phyloP scores from a whole-genome alignment of 768 basidiomycete genomes.

The Chalciporus chontae region DNA sequence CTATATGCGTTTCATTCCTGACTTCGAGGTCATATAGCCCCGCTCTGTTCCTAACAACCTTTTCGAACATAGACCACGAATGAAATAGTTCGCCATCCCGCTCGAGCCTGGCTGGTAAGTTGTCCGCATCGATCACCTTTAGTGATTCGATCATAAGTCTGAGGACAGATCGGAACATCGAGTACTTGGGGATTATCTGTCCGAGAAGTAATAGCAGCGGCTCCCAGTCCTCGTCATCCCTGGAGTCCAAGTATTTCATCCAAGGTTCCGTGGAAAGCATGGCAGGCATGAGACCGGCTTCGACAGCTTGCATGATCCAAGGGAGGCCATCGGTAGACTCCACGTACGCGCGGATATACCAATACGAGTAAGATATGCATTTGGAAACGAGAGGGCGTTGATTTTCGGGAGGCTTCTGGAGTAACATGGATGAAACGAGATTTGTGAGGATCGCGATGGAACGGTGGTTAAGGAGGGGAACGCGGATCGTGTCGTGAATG shows the following conservation, averaged over 20 bases:
- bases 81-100: conserved; percentile 13
- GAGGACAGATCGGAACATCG: conserved; percentile 22
- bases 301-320: conserved; percentile 24
- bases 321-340: conserved; percentile 24
- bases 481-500: conserved; percentile 21
- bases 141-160: conserved; percentile 14
- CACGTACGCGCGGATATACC: conserved; percentile 28
- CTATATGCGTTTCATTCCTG: conserved; percentile 12
- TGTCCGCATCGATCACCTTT: conserved; percentile 11
- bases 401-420: conserved; percentile 1
- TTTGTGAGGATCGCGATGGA: conserved; percentile 18
- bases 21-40: conserved; percentile 6
- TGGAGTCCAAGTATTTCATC: conserved; percentile 18
- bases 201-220: conserved; percentile 22
- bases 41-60: conserved; percentile 13
- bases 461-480: conserved; percentile 19
- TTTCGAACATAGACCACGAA: conserved; percentile 22
- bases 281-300: conserved; percentile 23
- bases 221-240: conserved; percentile 28
- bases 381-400: conserved; percentile 18
- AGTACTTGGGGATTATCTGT: conserved; percentile 26
- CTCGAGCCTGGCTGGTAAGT: conserved; percentile 14
- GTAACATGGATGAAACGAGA: conserved; percentile 16
- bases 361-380: conserved; percentile 27
- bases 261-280: conserved; percentile 27